Conservation (phyloP, 495 filamentous ascomycete species). For the Peziza echinospora region DNA sequence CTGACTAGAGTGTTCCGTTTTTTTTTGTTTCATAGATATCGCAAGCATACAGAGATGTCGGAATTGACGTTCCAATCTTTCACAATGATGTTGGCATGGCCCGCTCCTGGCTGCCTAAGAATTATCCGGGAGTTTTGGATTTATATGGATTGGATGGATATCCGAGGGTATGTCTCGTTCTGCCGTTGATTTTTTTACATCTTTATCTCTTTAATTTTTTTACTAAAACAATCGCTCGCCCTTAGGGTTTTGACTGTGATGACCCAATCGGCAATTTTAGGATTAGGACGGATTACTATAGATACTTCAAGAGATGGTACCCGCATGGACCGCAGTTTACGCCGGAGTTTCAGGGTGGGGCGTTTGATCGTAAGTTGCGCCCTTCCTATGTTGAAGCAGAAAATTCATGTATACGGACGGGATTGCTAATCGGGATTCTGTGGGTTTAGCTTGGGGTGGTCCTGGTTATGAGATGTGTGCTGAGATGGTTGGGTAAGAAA, state of each 20-base stretch:
- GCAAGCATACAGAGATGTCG: slow-evolving; percentile 2
- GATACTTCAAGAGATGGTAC: slow-evolving; percentile 5
- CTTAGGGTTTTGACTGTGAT: slow-evolving; percentile 12
- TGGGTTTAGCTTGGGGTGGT: slow-evolving; percentile 22
- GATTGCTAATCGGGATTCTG: background rate
- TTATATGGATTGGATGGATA: slow-evolving; percentile 16
- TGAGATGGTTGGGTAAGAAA: slow-evolving; percentile 14
- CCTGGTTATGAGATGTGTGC: slow-evolving; percentile 15
- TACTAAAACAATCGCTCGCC: background rate
- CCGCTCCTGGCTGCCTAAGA: slow-evolving; percentile 10
- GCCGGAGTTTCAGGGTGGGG: slow-evolving; percentile 16
- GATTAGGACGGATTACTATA: slow-evolving; percentile 9
- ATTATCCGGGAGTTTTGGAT: slow-evolving; percentile 13
- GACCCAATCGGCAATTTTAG: slow-evolving; percentile 13
- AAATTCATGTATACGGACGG: background rate
- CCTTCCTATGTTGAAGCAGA: too few relatives aligned
- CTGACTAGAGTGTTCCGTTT: too few relatives aligned
- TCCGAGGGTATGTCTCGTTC: slow-evolving; percentile 1
- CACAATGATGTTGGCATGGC: slow-evolving; percentile 12
- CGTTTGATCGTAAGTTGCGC: slow-evolving; percentile 14
- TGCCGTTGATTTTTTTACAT: too few relatives aligned
- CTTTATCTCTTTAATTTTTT: too few relatives aligned
- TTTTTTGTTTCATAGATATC: too few relatives aligned
- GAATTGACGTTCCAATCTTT: slow-evolving; percentile 12
- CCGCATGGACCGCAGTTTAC: slow-evolving; percentile 10